Base-by-base conservation (phyloP, 2,329 filamentous ascomycete genomes). In the Cladophialophora carrionii region DNA sequence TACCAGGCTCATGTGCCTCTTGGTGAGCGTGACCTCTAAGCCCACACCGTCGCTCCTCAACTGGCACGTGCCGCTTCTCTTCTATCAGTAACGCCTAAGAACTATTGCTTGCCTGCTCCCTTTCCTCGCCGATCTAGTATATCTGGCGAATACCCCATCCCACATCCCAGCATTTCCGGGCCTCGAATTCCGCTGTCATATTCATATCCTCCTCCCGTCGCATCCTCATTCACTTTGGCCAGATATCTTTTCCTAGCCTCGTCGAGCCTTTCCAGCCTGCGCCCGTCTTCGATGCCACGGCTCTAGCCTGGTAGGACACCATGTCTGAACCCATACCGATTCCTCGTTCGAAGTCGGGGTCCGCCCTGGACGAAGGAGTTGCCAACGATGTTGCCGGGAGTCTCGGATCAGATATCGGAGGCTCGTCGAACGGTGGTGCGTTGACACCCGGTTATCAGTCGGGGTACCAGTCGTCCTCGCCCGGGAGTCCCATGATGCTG, bases 401-500 rank as follows among this genome's bases (percentile, higher is more conserved):
- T 58, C 37, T 31, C 31, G 41, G 56, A 14, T 48, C 68, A 20
- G 67, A 72, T 34, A 53, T 71, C 31, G 49, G 67, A 14, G 65
- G 63, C 46, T 66, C 57, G n/a, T n/a, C 57, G 51, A 55, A 54
- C 9, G 52, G 65, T 54, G 67, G 65, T 3, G 56, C 64, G 83
- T 82, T 60, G 55, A 76, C 77, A 14, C 74, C 77, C 59, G 82
- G 67, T 14, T 70, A 65, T 76, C 73, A 78, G 2, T 76, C 77
- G 60, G 82, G 69, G 14, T 70, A 65, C 76, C 73, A 78, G 2
- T 76, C 75, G 4, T 74, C 78, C n/a, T 76, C 79, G 51, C 88
- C 83, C 73, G 63, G 63, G 17, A 71, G 69, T 37, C 80, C 87
- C 57, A 74, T 81, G 68, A 68, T 73, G 5, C 79, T 92, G 55